Conservation (phyloP, 139 green algal species). For the Chlamydomonas applanata region DNA sequence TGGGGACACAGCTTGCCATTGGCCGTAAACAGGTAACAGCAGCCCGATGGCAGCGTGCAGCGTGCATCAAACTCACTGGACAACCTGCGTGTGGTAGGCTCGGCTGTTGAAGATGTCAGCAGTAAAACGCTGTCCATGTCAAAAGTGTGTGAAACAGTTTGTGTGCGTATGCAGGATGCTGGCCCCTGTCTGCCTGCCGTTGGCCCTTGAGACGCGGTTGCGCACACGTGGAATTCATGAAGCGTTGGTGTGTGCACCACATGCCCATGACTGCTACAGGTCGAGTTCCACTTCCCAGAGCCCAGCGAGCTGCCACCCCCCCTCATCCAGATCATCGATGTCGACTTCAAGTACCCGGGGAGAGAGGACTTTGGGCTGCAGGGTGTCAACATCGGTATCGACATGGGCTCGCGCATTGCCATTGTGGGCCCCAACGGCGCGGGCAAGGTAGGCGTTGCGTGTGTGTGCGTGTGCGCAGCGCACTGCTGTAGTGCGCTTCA, state of each 20-base stretch:
- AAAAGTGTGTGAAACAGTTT: too few species aligned
- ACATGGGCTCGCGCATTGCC: constrained; percentile 93
- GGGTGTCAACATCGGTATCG: constrained; percentile 95
- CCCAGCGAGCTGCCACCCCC: constrained; percentile 90
- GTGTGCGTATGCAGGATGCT: too few species aligned
- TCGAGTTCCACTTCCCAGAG: constrained; percentile 96
- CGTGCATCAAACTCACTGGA: too few species aligned
- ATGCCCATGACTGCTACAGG: constrained; percentile 7
- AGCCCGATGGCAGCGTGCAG: too few species aligned
- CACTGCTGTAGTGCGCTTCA: constrained; percentile 14
- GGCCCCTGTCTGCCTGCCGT: too few species aligned
- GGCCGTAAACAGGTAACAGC: too few species aligned
- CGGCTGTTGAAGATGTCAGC: too few species aligned
- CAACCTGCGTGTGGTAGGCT: too few species aligned
- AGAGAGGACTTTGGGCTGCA: constrained; percentile 87
- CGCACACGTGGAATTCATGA: too few species aligned
- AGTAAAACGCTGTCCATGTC: too few species aligned
- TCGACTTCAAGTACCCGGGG: constrained; percentile 95
- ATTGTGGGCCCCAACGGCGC: constrained; percentile 97
- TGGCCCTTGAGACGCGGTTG: too few species aligned
- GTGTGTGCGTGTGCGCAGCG: not conserved
- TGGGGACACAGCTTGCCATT: too few species aligned
- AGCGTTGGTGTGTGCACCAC: not conserved
- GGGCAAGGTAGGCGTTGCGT: constrained; percentile 48
- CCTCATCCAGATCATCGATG: constrained; percentile 89